These are phyloP conservation scores for Trypanosoma mega DNA, from an alignment of 208 protist species.

Conservation along the genomic window DNA sequence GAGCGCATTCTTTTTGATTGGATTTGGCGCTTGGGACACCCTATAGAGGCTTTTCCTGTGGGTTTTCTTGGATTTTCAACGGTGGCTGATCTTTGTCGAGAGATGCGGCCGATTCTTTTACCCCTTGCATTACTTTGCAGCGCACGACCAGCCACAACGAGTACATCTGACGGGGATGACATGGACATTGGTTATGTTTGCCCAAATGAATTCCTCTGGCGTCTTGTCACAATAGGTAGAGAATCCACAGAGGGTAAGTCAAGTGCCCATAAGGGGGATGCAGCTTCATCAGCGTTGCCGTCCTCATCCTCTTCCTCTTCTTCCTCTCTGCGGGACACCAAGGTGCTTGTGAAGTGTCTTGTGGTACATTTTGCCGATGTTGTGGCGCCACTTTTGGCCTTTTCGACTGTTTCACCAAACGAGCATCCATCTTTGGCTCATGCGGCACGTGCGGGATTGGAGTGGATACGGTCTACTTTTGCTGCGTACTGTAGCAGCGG, in stretches of 20 bases:
- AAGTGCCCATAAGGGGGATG: neutral
- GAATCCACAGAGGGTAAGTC: neutral
- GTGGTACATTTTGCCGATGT: conserved; percentile 24
- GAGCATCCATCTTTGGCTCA: neutral
- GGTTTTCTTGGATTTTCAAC: conserved; percentile 54
- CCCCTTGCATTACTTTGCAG: conserved; percentile 57
- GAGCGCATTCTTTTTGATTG: conserved; percentile 58
- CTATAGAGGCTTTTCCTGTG: conserved; percentile 60
- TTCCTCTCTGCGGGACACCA: too few relatives aligned
- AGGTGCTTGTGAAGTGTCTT: conserved; percentile 18
- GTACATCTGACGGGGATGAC: neutral
- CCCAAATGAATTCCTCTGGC: conserved; percentile 28
- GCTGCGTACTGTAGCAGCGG: neutral
- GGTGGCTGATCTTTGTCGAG: conserved; percentile 26
- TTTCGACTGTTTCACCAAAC: conserved; percentile 12
- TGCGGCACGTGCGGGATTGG: conserved; percentile 17
- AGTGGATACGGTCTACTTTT: conserved; percentile 21
- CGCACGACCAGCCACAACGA: neutral
- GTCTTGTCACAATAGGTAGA: conserved; percentile 9
- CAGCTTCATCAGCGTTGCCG: neutral
- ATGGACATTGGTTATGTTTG: conserved; percentile 10
- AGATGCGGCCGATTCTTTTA: conserved; percentile 32
- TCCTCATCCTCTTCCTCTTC: too few relatives aligned
- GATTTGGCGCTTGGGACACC: conserved; percentile 62
- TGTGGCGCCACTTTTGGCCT: conserved; percentile 23